Evolutionary conservation across 139 green algal genomes (phyloP).

Genomic region (Spirogloea muscicola): DNA sequence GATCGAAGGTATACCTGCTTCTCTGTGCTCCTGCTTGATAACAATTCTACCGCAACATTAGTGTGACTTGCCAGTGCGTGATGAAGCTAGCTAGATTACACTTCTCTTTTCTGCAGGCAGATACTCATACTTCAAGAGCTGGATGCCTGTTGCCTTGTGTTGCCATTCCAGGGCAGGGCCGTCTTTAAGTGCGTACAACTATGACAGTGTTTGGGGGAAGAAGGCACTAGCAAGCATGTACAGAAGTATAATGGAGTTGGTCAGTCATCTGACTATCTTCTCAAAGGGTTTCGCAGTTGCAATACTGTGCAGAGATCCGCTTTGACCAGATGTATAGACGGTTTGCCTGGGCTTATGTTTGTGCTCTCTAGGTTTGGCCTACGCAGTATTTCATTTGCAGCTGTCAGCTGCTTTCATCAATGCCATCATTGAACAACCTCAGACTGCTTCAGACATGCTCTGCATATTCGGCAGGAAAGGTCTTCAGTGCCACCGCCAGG

Average conservation of each 20-base stretch:
- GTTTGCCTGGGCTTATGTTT: too few species aligned
- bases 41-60: not conserved
- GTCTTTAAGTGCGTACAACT: constrained; percentile 57
- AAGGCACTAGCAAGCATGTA: constrained; percentile 58
- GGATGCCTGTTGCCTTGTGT: not conserved
- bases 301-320: too few species aligned
- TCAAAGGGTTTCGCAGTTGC: too few species aligned
- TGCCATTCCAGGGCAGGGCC: constrained; percentile 13
- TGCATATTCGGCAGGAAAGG: too few species aligned
- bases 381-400: too few species aligned
- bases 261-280: constrained; percentile 20
- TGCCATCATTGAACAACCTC: too few species aligned
- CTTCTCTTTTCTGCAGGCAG: not conserved
- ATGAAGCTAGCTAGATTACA: not conserved
- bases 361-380: too few species aligned
- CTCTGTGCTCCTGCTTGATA: not conserved
- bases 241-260: constrained; percentile 44
- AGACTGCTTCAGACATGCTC: too few species aligned
- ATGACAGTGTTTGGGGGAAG: constrained; percentile 58
- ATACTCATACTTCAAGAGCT: not conserved
- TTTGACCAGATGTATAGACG: too few species aligned
- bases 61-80: not conserved
- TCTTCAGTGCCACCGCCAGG: too few species aligned
- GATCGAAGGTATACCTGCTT: constrained; percentile 32
- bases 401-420: too few species aligned